phyloP scores from a whole-genome alignment of 1,284 basidiomycete genomes.

The Exsudoporus floridanus region DNA sequence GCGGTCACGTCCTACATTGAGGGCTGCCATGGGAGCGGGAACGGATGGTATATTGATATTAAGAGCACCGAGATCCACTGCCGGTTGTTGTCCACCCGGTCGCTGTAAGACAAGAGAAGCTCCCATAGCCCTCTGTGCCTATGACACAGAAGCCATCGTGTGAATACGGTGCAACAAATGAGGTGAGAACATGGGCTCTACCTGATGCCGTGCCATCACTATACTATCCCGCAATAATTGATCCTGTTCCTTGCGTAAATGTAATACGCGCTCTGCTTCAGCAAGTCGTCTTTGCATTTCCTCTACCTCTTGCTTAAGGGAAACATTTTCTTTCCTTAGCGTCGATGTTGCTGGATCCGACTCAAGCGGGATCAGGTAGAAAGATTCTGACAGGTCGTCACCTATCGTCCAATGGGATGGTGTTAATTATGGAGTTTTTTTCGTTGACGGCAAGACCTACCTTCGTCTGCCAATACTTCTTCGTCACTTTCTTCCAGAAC shows the following conservation, averaged over 20 bases:
- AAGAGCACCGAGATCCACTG: constrained; percentile 50
- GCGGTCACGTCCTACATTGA: constrained; percentile 51
- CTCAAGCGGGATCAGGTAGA: constrained; percentile 67
- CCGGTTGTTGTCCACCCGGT: constrained; percentile 40
- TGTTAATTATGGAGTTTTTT: neutral
- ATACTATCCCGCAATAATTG: constrained; percentile 75
- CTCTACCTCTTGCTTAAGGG: constrained; percentile 59
- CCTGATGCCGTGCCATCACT: constrained; percentile 75
- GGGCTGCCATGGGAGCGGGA: constrained; percentile 50
- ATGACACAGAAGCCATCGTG: constrained; percentile 1
- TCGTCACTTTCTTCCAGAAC: constrained; percentile 31
- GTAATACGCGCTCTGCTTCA: constrained; percentile 58
- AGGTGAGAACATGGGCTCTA: constrained; percentile 24
- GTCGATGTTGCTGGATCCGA: constrained; percentile 48
- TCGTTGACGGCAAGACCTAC: constrained; percentile 24
- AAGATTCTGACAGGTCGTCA: constrained; percentile 73
- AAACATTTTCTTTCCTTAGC: constrained; percentile 63
- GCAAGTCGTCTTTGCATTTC: constrained; percentile 55
- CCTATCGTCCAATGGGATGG: constrained; percentile 32
- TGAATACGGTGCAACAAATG: neutral
- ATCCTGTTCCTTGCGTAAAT: constrained; percentile 73
- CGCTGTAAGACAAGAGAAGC: constrained; percentile 55
- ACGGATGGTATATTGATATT: constrained; percentile 54
- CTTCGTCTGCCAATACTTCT: constrained; percentile 43
- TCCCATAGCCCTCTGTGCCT: constrained; percentile 78